Evolutionary conservation across 2,329 filamentous ascomycete species (phyloP), one percentile per base, ranked within the genome.

Genomic region (Phialemoniopsis sp.): DNA sequence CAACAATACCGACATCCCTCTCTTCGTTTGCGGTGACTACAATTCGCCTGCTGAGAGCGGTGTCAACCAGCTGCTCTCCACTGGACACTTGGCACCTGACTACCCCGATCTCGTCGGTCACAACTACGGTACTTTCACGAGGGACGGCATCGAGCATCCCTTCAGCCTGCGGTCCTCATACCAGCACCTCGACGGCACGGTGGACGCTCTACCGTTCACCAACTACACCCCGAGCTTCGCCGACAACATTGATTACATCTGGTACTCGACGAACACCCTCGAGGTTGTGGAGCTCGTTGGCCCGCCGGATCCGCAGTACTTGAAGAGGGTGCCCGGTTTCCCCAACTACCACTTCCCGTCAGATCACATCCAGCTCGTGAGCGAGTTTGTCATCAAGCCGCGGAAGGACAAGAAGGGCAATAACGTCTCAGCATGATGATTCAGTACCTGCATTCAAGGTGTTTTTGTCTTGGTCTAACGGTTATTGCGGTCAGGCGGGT

Each of bases 181-280:
- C 61, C 79, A 80, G 29, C 79, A 86, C 46, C 84, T 95, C 38
- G 85, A 85, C 46, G 85, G 91, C 56, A 81, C 93, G 29, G 82
- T 83, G 7, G 86, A 89, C 42, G 88, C 95, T 58, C 69, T 97
- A 52, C 81, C 82, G 5, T 98, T 95, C 62, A 98, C 93, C 34
- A 98, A 98, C 64, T 98, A 97, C 64, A 94, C 89, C 13, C 90
- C 93, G 2, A 81, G 82, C n/a, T 98, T 96, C 66, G 79, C 80
- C 37, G 90, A 89, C 46, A 87, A 94, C 41, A 86, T 98, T 50
- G 93, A 98, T 60, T 96, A 97, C 63, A 89, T 98, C 54, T 97
- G 90, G 89, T 98, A 95, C 65, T 90, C 89, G 41, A 91, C 89
- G 42, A 95, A 93, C 62, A 82, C 85, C 16, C 72, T 96, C 33